Evolutionary conservation across 306 rosid genomes (phyloP).

Genomic region (Lagenaria siceraria): DNA sequence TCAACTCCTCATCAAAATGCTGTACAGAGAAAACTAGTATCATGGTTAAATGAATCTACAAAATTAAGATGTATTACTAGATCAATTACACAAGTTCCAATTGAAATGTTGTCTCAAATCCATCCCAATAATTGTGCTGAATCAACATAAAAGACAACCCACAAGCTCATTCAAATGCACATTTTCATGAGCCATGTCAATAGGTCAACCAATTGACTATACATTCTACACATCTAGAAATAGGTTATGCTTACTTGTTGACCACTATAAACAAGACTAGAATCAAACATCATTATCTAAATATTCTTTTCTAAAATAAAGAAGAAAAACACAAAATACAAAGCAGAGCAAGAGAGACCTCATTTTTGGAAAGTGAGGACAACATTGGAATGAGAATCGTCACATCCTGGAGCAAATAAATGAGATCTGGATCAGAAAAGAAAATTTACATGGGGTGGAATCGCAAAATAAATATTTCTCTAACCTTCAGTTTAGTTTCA

Average conservation of each 20-base stretch:
- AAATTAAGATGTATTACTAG: neutral
- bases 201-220: neutral
- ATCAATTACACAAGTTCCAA: neutral
- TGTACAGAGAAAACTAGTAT: neutral
- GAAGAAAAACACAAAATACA: conserved; percentile 6
- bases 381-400: conserved; percentile 91
- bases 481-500: conserved; percentile 81
- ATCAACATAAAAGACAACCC: neutral
- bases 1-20: neutral
- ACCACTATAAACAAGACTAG: neutral
- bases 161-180: neutral
- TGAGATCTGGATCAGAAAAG: conserved; percentile 13
- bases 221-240: conserved; percentile 1
- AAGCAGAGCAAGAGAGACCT: conserved; percentile 34
- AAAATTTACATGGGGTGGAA: neutral
- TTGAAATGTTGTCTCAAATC: neutral
- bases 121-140: neutral
- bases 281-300: neutral
- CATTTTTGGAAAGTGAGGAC: conserved; percentile 73
- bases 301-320: neutral
- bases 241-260: neutral
- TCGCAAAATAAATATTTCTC: conserved; percentile 11
- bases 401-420: conserved; percentile 64
- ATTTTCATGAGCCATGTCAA: neutral
- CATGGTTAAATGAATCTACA: neutral